Percentiles rank a stretch among this genome's conserved stretches.
These are phyloP conservation scores for Botrytis galanthina DNA, from an alignment of 2,329 filamentous ascomycete genomes.

Conservation along the genomic window DNA sequence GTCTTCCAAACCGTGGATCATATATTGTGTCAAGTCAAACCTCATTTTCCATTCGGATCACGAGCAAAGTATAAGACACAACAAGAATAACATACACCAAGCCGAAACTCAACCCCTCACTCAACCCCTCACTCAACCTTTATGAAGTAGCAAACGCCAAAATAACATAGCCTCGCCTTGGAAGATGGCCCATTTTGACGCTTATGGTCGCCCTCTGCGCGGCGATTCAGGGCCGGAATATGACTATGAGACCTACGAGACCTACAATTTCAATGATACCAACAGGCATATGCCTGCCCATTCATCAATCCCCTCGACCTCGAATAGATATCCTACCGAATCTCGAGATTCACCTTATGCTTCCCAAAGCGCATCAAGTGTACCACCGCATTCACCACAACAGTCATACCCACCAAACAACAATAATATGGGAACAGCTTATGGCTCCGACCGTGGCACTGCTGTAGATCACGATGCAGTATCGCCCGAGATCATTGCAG, in stretches of 20 bases:
- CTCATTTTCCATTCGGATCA: not conserved
- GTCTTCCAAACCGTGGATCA: not conserved
- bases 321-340: slow-evolving; percentile 28
- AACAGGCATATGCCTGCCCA: slow-evolving; percentile 26
- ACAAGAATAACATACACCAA: not conserved
- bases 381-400: slow-evolving; percentile 26
- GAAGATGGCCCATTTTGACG: slow-evolving; percentile 32
- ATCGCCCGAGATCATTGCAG: slow-evolving; percentile 58
- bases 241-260: slow-evolving; percentile 15
- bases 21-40: not conserved
- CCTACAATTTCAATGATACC: slow-evolving; percentile 25
- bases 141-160: slow-evolving; percentile 28
- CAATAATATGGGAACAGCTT: slow-evolving; percentile 30
- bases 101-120: not conserved
- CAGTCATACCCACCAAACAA: slow-evolving; percentile 21
- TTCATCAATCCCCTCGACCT: slow-evolving; percentile 21
- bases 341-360: slow-evolving; percentile 29
- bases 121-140: not conserved
- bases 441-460: slow-evolving; percentile 25
- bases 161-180: slow-evolving; percentile 29
- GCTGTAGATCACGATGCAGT: slow-evolving; percentile 42
- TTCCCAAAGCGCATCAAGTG: slow-evolving; percentile 24
- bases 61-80: not conserved
- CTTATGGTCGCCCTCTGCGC: slow-evolving; percentile 29
- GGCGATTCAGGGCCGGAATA: slow-evolving; percentile 21